Evolutionary conservation across 2,329 filamentous ascomycete genomes (phyloP).

Genomic region (Nigrospora osmanthi): DNA sequence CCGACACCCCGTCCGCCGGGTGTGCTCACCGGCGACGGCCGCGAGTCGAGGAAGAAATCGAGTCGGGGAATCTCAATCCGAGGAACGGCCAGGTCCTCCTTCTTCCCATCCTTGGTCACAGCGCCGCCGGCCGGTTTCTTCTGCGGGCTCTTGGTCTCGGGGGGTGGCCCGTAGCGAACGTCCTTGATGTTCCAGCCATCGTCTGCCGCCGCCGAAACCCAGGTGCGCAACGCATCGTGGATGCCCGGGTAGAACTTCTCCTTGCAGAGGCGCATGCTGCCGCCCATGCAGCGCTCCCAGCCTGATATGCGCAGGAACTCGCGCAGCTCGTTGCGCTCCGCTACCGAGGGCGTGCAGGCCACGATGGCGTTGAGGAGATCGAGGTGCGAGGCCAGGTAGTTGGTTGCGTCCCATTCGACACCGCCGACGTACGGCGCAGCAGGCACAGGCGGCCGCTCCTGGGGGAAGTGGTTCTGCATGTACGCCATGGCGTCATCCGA

Average conservation of each 20-base stretch:
- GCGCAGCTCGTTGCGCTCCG: conserved; percentile 73
- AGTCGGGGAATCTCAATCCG: conserved; percentile 54
- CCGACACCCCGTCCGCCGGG: conserved; percentile 3
- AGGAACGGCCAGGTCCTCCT: conserved; percentile 47
- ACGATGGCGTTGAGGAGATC: conserved; percentile 89
- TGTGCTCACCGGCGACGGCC: conserved; percentile 8
- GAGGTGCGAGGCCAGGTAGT: conserved; percentile 87
- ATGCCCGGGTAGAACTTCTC: conserved; percentile 95
- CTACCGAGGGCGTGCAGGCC: conserved; percentile 63
- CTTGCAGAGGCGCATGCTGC: conserved; percentile 82
- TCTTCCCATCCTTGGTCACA: conserved; percentile 29
- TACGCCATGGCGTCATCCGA: conserved; percentile 42
- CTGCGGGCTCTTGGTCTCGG: conserved; percentile 31
- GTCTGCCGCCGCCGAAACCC: conserved; percentile 79
- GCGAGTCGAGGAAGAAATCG: conserved; percentile 35
- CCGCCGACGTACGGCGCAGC: conserved; percentile 94
- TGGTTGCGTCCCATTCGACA: conserved; percentile 97
- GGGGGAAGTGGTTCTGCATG: conserved; percentile 70
- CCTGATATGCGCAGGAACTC: conserved; percentile 72
- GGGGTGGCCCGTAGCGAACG: conserved; percentile 65
- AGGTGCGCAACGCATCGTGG: conserved; percentile 80
- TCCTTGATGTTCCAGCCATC: conserved; percentile 82
- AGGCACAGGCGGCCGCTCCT: conserved; percentile 79
- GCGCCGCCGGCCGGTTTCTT: conserved; percentile 27
- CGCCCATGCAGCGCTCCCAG: conserved; percentile 84